Base-by-base conservation (phyloP, 108 stramenopile genomes). In the Discostella stelligeroides region DNA sequence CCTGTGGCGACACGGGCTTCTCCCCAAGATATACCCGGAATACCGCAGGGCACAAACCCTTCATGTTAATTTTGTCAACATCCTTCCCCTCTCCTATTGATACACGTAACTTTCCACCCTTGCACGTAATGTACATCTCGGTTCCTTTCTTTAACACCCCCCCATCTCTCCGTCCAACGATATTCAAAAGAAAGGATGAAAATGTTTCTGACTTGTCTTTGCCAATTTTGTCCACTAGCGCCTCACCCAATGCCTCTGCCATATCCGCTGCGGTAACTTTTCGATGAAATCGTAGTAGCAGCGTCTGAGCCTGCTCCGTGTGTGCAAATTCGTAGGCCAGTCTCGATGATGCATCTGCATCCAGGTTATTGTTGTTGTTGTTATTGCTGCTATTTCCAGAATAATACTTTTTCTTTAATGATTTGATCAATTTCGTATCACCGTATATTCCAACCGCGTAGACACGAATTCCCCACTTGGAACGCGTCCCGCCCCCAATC, bases 51-150 rank as follows among this genome's bases (percentile, higher is more conserved):
- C 64, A 73, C 1, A 73, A 56, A 18, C 64, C 72, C n/a, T 65
- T 73, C 46, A 73, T 39, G 43, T 24, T 50, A 13, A 73, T 73
- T 30, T 56, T 63, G 15, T 39, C 63, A 13, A 34, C 34, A 58
- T 23, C 24, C 1, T 43, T 56, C 7, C 46, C 61, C 23, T 57
- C 72, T 34, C 55, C 49, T n/a, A 63, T 46, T 12, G 72, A 65
- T 13, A 57, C 72, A 47, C 20, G 50, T 40, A 73, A 58, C 58
- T 60, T 66, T 49, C 65, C 64, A 14, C 64, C 72, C 20, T 73
- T 73, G 46, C 72, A 73, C 8, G 72, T 73, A 49, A 73, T 73
- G 46, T 38, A 73, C 43, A 73, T 37, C 47, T 65, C 55, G 14
- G 63, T 45, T 39, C 64, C 72, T 30, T 65, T 59, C 34, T 40